Base-by-base conservation (phyloP, 108 stramenopile genomes). In the Pseudonitzschia delicatissima region DNA sequence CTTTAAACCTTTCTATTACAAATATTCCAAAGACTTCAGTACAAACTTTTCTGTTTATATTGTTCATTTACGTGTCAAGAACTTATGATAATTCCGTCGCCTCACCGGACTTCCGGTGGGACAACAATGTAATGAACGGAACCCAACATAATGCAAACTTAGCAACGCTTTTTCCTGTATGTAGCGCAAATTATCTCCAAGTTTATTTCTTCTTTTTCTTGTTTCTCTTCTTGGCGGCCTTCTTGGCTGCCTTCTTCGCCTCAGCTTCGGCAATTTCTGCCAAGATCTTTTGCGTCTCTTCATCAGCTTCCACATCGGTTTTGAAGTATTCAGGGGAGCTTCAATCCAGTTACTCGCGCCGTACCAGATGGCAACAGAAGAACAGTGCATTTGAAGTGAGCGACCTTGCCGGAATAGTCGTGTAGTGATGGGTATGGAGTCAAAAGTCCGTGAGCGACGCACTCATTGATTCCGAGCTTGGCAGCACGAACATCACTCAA, bases 371-470 rank as follows among this genome's bases (percentile, higher is more conserved):
- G 90, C 63, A 98, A 65, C 67, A 99, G 78, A 37, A 99, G 78
- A 27, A 98, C 97, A 8, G 99, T 99, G 73, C 91, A 95, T 82
- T 98, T 98, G 77, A 98, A 95, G 71, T 98, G 99, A 1, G 95
- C 96, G 31, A 98, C 95, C 66, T 80, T 78, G 12, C 93, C 97
- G 27, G 74, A 71, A 50, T 84, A 76, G 68, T 98, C 98, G 74
- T 83, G 77, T 77, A 99, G 71, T 23, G 93, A 93, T 13, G 99
- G 98, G 73, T 97, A 99, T 4, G 96, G 93, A 51, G 82, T 78
- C 63, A 99, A 68, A 28, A 99, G 80, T 31, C 96, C 95, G 79
- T 98, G 97, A 17, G 77, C 65, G 39, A 96, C 73, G 78, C 93
- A 97, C 76, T 99, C 99, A 23, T 77, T 82, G 23, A 98, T 80